phyloP scores from a whole-genome alignment of 139 green algal genomes.

The Monoraphidium neglectum region DNA sequence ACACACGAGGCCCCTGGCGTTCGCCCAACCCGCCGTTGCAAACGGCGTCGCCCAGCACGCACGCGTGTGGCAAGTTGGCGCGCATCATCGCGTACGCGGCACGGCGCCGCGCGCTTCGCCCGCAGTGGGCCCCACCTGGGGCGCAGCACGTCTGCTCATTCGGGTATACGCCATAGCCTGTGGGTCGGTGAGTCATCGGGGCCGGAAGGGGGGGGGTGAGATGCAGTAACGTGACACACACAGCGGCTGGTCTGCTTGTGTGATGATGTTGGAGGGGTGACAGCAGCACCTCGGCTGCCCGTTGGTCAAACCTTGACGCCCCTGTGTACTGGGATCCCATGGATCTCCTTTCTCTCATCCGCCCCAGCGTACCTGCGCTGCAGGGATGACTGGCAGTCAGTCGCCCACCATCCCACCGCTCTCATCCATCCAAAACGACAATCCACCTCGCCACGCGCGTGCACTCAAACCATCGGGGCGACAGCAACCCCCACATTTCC shows the following conservation, averaged over 20 bases:
- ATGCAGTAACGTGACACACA: not conserved
- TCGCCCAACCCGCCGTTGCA: no score
- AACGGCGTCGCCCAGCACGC: no score
- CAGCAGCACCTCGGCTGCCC: no score
- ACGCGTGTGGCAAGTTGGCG: no score
- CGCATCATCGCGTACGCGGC: no score
- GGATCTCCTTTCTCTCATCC: not conserved
- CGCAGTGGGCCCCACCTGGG: no score
- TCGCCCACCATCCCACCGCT: not conserved
- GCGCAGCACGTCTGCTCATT: constrained; percentile 38
- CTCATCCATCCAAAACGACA: not conserved
- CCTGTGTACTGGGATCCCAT: not conserved
- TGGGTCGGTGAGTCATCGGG: not conserved
- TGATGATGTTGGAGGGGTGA: not conserved
- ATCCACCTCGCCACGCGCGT: not conserved
- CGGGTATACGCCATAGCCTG: constrained; percentile 49
- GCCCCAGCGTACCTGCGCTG: not conserved
- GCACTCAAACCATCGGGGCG: not conserved
- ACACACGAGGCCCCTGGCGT: no score
- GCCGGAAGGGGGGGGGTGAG: not conserved
- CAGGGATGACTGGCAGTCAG: not conserved
- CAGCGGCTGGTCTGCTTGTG: no score
- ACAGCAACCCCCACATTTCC: no score
- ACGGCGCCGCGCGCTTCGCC: no score
- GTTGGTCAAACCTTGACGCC: no score